Evolutionary conservation across 2,329 filamentous ascomycete species (phyloP).

Genomic region (Paecilomyces sp.): DNA sequence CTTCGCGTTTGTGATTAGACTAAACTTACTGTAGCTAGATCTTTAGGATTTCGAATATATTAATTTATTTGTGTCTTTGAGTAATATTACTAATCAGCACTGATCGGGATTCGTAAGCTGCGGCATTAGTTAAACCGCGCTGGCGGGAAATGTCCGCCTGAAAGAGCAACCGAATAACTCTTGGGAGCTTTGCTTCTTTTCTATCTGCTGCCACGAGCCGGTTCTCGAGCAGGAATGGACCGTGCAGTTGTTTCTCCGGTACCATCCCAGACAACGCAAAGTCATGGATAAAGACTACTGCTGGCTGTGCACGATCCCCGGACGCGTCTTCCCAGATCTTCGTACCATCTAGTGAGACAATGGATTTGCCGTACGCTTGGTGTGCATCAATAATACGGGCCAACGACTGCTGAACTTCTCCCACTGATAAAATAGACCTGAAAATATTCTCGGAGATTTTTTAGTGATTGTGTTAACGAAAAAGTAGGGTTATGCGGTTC

Average conservation of each 20-base stretch:
- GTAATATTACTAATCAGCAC: background rate
- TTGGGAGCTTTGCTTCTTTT: background rate
- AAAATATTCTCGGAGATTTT: too few species aligned
- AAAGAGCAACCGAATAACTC: too few species aligned
- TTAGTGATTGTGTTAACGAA: too few species aligned
- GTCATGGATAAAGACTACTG: background rate
- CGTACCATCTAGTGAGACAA: background rate
- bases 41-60: background rate
- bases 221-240: background rate
- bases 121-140: background rate
- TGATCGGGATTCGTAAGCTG: background rate
- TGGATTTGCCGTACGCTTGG: background rate
- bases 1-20: background rate
- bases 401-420: too few species aligned
- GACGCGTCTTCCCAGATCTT: background rate
- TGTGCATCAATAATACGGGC: too few species aligned
- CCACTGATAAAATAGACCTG: too few species aligned
- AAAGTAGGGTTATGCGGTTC: too few species aligned
- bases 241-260: background rate
- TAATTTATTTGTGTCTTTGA: too few species aligned
- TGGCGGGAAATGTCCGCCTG: background rate
- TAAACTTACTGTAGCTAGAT: background rate
- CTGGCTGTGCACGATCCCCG: background rate
- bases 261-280: background rate
- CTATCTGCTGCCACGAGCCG: too few species aligned